Conservation (phyloP, 306 rosid species). For the Cucurbita maxima region DNA sequence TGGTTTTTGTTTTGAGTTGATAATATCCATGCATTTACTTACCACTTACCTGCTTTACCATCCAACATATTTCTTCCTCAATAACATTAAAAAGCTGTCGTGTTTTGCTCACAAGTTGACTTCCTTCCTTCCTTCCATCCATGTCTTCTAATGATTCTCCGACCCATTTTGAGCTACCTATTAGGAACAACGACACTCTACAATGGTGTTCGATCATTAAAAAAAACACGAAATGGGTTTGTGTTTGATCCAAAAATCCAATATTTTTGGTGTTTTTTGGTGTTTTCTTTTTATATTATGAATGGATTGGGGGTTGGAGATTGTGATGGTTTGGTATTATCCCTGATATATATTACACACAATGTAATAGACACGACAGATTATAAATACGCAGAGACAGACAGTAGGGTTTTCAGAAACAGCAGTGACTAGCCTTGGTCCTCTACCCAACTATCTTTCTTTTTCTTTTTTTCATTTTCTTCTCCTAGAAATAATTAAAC, state of each 20-base stretch:
- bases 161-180: too few relatives aligned
- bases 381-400: slow-evolving; percentile 10
- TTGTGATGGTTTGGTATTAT: slow-evolving; percentile 8
- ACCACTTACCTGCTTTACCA: background rate
- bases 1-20: too few relatives aligned
- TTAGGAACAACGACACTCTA: too few relatives aligned
- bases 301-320: background rate
- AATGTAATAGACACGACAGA: background rate
- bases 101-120: background rate
- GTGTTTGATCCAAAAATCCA: background rate
- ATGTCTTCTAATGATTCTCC: too few relatives aligned
- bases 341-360: background rate
- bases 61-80: background rate
- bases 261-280: background rate
- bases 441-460: background rate
- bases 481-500: background rate
- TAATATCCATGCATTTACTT: background rate
- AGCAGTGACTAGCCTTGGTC: background rate
- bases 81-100: background rate
- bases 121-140: background rate
- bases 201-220: too few relatives aligned
- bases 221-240: background rate
- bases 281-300: too few relatives aligned
- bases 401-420: slow-evolving; percentile 9
- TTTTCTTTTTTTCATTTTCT: background rate